Percentiles rank a stretch among this genome's conserved stretches.
Evolutionary conservation across 768 basidiomycete genomes (phyloP).

Genomic region (Tulasnella sp.): DNA sequence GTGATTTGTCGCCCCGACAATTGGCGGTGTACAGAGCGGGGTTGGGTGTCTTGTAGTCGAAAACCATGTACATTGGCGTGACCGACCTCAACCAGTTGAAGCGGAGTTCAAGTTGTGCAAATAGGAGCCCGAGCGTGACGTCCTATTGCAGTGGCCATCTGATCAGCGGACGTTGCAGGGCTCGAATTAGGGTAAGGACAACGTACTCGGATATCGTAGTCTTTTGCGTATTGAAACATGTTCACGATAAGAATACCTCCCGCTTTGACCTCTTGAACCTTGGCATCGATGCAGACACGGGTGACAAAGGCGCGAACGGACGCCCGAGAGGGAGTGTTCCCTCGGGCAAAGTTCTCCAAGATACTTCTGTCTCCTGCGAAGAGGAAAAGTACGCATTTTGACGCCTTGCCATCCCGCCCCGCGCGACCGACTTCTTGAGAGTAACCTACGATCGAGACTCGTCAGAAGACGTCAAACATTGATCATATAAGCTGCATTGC

Average conservation of each 20-base stretch:
- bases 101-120: constrained; percentile 44
- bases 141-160: constrained; percentile 26
- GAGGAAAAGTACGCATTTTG: constrained; percentile 42
- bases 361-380: constrained; percentile 39
- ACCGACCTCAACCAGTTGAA: constrained; percentile 38
- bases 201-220: constrained; percentile 37
- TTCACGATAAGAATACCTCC: constrained; percentile 22
- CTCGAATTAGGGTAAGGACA: not conserved
- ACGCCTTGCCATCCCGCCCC: constrained; percentile 38
- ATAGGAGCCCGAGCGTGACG: constrained; percentile 40
- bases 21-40: constrained; percentile 16
- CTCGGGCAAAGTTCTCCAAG: constrained; percentile 43
- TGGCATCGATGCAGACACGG: constrained; percentile 23
- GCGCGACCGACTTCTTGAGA: constrained; percentile 43
- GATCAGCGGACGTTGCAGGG: not conserved
- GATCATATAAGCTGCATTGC: not conserved
- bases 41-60: constrained; percentile 33
- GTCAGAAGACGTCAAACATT: not conserved
- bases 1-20: constrained; percentile 30
- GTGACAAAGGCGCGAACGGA: constrained; percentile 24
- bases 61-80: constrained; percentile 42
- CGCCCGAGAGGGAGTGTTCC: constrained; percentile 40
- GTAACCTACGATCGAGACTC: constrained; percentile 20
- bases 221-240: constrained; percentile 17
- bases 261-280: constrained; percentile 4